phyloP scores from a whole-genome alignment of 2,329 filamentous ascomycete species.

The Bipolaris oryzae region DNA sequence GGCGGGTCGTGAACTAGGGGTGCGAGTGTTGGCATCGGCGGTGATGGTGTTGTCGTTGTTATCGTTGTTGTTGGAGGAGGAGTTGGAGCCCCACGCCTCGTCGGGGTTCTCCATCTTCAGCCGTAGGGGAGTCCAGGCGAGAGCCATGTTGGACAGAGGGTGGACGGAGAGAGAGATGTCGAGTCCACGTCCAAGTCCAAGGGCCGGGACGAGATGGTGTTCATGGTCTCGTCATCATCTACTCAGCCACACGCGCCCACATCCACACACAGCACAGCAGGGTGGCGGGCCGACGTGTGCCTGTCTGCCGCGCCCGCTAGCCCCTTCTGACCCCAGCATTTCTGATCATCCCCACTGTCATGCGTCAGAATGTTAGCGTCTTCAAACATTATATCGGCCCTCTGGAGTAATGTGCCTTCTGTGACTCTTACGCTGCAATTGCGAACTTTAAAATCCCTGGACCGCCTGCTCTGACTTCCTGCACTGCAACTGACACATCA shows the following conservation, averaged over 20 bases:
- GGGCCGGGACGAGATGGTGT: neutral
- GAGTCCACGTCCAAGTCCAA: neutral
- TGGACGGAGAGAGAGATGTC: slow-evolving; percentile 6
- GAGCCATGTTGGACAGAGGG: slow-evolving; percentile 9
- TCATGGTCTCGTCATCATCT: slow-evolving; percentile 27
- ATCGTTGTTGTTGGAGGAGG: slow-evolving; percentile 21
- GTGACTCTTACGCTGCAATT: slow-evolving; percentile 28
- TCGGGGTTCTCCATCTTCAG: slow-evolving; percentile 33
- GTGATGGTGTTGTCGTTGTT: neutral
- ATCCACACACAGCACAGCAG: neutral
- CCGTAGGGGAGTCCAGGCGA: slow-evolving; percentile 16
- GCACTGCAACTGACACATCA: slow-evolving; percentile 22
- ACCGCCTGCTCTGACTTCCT: slow-evolving; percentile 10
- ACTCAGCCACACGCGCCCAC: slow-evolving; percentile 17
- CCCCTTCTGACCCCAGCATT: slow-evolving; percentile 9
- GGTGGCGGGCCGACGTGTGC: slow-evolving; percentile 10
- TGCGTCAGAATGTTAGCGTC: slow-evolving; percentile 19
- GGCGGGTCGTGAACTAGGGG: slow-evolving; percentile 46
- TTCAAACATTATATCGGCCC: slow-evolving; percentile 25
- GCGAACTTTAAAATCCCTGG: slow-evolving; percentile 16
- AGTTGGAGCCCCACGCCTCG: slow-evolving; percentile 38
- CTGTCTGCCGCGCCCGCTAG: slow-evolving; percentile 16
- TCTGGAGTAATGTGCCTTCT: slow-evolving; percentile 11
- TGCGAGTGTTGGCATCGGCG: slow-evolving; percentile 27
- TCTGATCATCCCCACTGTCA: slow-evolving; percentile 5